phyloP scores from a whole-genome alignment of 139 green algal genomes.

The Tetraselmis chui region DNA sequence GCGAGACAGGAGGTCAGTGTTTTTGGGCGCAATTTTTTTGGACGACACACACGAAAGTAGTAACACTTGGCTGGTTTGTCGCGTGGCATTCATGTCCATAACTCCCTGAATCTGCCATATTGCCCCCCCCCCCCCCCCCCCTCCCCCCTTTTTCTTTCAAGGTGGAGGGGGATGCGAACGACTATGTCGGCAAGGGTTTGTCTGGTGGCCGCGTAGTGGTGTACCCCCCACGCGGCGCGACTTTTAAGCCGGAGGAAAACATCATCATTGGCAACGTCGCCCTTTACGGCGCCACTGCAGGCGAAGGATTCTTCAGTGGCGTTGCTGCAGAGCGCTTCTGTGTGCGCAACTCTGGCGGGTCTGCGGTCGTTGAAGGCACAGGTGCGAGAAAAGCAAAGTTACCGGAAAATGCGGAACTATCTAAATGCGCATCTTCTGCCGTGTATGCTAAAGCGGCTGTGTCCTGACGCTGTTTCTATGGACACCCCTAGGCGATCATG shows the following conservation, averaged over 20 bases:
- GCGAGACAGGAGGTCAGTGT: too few species aligned
- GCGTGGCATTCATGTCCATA: too few species aligned
- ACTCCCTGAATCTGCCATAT: too few species aligned
- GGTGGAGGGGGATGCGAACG: conserved; percentile 90
- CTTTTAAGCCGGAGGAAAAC: conserved; percentile 76
- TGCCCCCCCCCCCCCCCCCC: too few species aligned
- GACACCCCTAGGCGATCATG: conserved; percentile 70
- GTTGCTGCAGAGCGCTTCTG: conserved; percentile 87
- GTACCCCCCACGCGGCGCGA: conserved; percentile 54
- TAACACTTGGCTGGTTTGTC: too few species aligned
- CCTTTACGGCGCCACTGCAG: conserved; percentile 83
- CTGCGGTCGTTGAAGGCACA: conserved; percentile 84
- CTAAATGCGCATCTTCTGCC: too few species aligned
- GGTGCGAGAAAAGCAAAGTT: too few species aligned
- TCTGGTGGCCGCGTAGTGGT: conserved; percentile 68
- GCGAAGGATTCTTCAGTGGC: conserved; percentile 85
- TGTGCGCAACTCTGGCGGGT: conserved; percentile 78
- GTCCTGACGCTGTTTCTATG: not conserved
- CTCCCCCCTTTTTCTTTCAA: too few species aligned
- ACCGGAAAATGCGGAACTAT: too few species aligned
- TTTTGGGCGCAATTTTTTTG: too few species aligned
- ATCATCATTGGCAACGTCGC: conserved; percentile 93
- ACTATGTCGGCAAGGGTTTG: conserved; percentile 93
- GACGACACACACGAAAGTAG: too few species aligned
- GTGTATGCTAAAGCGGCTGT: too few species aligned